Evolutionary conservation across 768 basidiomycete species (phyloP).

Genomic region (Naematelia encephala): DNA sequence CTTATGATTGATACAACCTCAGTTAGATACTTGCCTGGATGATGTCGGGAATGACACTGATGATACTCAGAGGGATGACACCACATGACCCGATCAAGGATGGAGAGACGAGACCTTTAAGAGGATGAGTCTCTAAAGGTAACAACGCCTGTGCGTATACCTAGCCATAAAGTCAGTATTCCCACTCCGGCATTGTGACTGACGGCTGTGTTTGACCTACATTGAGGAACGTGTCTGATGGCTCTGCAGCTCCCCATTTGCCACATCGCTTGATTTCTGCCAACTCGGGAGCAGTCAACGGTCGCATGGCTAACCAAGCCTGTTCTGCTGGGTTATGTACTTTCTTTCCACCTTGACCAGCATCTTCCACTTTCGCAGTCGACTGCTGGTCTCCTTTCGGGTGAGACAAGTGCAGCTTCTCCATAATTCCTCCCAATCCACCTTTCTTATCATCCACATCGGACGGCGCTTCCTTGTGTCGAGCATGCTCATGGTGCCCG

Average conservation of each 20-base stretch:
- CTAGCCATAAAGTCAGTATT: neutral
- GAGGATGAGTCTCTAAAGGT: slow-evolving; percentile 18
- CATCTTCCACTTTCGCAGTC: slow-evolving; percentile 5
- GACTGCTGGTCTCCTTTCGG: slow-evolving; percentile 6
- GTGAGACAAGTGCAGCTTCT: slow-evolving; percentile 25
- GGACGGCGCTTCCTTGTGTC: slow-evolving; percentile 3
- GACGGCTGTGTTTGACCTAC: slow-evolving; percentile 11
- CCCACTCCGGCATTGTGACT: neutral
- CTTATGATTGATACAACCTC: neutral
- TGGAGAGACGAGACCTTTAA: slow-evolving; percentile 28
- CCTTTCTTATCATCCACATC: slow-evolving; percentile 10
- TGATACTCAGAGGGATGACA: slow-evolving; percentile 31
- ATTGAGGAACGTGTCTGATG: slow-evolving; percentile 22
- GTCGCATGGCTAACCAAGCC: slow-evolving; percentile 16
- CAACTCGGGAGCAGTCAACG: slow-evolving; percentile 14
- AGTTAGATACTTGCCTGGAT: slow-evolving; percentile 22
- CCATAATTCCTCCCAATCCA: slow-evolving; percentile 23
- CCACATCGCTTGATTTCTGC: slow-evolving; percentile 20
- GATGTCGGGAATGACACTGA: slow-evolving; percentile 38
- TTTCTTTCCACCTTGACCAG: neutral
- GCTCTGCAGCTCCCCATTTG: slow-evolving; percentile 15
- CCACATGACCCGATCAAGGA: slow-evolving; percentile 21
- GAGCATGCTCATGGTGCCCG: slow-evolving; percentile 14
- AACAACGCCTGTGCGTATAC: slow-evolving; percentile 24
- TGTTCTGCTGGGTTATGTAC: slow-evolving; percentile 19